Evolutionary conservation across 192 early-diverging fungal genomes (phyloP).

Genomic region (Coemansia sp.): DNA sequence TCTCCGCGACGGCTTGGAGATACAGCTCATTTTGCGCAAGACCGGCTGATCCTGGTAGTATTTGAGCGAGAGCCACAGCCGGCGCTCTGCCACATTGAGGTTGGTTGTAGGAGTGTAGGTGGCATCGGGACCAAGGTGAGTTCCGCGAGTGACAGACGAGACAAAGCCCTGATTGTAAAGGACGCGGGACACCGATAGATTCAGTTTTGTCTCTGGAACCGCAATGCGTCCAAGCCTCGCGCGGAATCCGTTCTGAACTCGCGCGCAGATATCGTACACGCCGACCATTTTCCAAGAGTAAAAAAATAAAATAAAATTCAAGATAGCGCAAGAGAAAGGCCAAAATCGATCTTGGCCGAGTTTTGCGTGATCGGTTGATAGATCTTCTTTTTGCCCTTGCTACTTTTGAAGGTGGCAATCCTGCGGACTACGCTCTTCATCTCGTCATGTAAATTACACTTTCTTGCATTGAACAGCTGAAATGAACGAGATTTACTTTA

Average conservation of each 20-base stretch:
- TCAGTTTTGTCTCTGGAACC: conserved; percentile 88
- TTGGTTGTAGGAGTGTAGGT: conserved; percentile 75
- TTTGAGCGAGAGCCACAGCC: conserved; percentile 94
- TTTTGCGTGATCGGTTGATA: neutral
- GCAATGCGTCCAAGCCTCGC: conserved; percentile 80
- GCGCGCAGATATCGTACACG: conserved; percentile 82
- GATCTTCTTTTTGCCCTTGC: neutral
- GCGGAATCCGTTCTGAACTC: conserved; percentile 89
- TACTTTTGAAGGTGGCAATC: no score
- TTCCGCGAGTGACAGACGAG: conserved; percentile 75
- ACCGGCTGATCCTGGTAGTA: conserved; percentile 86
- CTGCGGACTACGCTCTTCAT: no score
- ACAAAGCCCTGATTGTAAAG: conserved; percentile 94
- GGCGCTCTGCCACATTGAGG: conserved; percentile 79
- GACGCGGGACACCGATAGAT: conserved; percentile 80
- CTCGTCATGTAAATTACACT: neutral
- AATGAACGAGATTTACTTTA: conserved; percentile 69
- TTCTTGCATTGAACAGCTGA: neutral
- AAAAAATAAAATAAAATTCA: neutral
- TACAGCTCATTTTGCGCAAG: conserved; percentile 71
- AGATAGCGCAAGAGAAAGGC: neutral
- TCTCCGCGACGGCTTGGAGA: conserved; percentile 87
- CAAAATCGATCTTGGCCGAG: neutral
- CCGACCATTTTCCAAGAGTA: conserved; percentile 64
- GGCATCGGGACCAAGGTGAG: conserved; percentile 75